Conservation (phyloP, 2,329 filamentous ascomycete species). For the Chaetomiaceae sp. region DNA sequence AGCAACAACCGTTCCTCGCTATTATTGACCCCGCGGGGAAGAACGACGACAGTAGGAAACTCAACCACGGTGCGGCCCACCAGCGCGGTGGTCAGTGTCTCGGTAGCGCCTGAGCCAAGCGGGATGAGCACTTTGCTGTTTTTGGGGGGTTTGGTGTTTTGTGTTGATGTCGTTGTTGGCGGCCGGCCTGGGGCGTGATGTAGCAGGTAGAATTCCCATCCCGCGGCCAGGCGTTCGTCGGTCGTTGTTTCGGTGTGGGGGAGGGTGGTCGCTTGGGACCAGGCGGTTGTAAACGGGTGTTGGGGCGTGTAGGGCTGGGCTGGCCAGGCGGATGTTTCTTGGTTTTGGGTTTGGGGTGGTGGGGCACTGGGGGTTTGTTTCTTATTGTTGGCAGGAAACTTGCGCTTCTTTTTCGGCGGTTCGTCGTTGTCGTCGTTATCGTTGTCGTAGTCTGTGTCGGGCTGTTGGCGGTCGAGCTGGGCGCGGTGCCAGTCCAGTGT, state of each 20-base stretch:
- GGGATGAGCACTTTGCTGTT: conserved; percentile 44
- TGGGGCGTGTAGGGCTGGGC: conserved; percentile 24
- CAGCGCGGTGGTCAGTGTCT: conserved; percentile 49
- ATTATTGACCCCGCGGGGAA: conserved; percentile 32
- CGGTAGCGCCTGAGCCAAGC: conserved; percentile 38
- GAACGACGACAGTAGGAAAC: conserved; percentile 65
- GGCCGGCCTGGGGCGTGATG: too few species aligned
- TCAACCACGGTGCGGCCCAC: conserved; percentile 58
- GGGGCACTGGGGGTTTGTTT: too few species aligned
- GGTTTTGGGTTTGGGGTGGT: too few species aligned
- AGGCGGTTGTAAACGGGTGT: conserved; percentile 24
- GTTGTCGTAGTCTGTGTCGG: conserved; percentile 8
- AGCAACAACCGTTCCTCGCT: conserved; percentile 13
- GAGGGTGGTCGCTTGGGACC: conserved; percentile 20
- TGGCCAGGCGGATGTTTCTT: conserved; percentile 20
- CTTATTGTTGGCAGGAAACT: background rate
- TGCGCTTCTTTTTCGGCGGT: conserved; percentile 13
- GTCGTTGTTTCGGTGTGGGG: conserved; percentile 12
- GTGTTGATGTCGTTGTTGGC: background rate
- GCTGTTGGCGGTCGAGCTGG: conserved; percentile 19
- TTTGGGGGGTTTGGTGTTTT: background rate
- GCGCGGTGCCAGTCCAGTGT: conserved; percentile 27
- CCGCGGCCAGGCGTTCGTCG: conserved; percentile 20
- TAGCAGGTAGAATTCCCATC: conserved; percentile 30
- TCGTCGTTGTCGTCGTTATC: conserved; percentile 8